Evolutionary conservation across 1,284 basidiomycete genomes (phyloP), one percentile per base, ranked within the genome.

Genomic region (Boletus semigastroideus): DNA sequence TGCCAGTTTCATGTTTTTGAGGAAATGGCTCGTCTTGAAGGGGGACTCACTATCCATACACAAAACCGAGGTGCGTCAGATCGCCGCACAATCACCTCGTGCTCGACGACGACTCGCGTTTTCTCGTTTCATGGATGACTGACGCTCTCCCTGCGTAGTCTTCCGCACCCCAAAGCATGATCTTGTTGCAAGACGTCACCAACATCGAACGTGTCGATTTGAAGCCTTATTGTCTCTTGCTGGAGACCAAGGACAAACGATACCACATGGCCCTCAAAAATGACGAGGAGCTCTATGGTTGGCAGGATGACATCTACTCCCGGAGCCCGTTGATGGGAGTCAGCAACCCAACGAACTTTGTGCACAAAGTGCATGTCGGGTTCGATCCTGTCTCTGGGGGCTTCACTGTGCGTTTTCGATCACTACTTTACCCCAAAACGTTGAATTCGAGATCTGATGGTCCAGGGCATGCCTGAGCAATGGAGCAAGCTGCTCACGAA

Each of bases 361-460:
- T 97, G 1, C 96, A 98, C 74, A 93, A 97, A 69, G 94, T 98
- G 3, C 96, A 99, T 70, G 96, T 99, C 55, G 95, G 95, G 7
- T 98, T 97, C 64, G 96, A 99, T 72, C 92, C 94, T 1, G 79
- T 93, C 42, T 90, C 90, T 36, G 95, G 96, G 14, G 93, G 87
- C 8, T 98, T 98, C 70, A 98, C 94, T 7, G 91, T 91, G 84
- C 50, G 56, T 56, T 46, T 40, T 37, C 14, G 13, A 20, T 55
- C 25, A 2, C 33, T 7, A 27, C 3, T 14, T 27, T n/a, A n/a
- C 37, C 38, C 14, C n/a, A n/a, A 14, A 31, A 34, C 37, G 42
- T 50, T 33, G 42, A 44, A 45, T 33, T 46, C 36, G 50, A 38
- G 12, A 25, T 49, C 52, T 47, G 42, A 48, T 31, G 36, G 31